A percentile compares a stretch with the other conserved stretches of the same genome.
These are phyloP conservation scores for Cyberlindnera meyerae DNA, from an alignment of 805 yeast genomes.

Conservation along the genomic window DNA sequence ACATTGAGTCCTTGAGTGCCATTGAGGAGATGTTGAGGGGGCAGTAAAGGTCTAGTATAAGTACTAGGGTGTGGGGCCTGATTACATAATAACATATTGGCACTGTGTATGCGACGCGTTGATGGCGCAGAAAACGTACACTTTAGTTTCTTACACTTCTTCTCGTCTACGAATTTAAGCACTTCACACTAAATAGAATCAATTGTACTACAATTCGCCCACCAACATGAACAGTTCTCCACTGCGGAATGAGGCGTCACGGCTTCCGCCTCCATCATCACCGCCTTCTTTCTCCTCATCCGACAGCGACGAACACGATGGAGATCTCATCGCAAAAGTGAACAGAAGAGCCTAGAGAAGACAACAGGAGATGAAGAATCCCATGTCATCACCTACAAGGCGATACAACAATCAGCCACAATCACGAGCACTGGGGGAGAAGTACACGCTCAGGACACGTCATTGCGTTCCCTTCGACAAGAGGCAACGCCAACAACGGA, in stretches of 20 bases:
- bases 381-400: constrained; percentile 14
- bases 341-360: constrained; percentile 6
- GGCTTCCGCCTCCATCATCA: too few species aligned
- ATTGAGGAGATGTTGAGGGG: constrained; percentile 25
- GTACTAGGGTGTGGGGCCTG: too few species aligned
- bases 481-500: constrained; percentile 9
- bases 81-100: too few species aligned
- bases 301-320: constrained; percentile 4
- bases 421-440: constrained; percentile 12
- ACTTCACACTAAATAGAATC: too few species aligned
- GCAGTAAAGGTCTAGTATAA: too few species aligned
- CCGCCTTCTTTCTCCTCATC: not conserved
- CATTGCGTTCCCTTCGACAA: constrained; percentile 19
- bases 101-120: too few species aligned
- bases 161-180: too few species aligned
- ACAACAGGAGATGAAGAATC: constrained; percentile 2
- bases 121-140: too few species aligned
- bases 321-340: constrained; percentile 4
- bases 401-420: not conserved
- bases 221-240: too few species aligned
- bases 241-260: too few species aligned
- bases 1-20: constrained; percentile 21
- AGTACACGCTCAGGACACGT: constrained; percentile 20
- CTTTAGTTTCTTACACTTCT: too few species aligned
- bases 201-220: too few species aligned